phyloP scores from a whole-genome alignment of 331 rosid species.

The Rhamnella rubrinervis region DNA sequence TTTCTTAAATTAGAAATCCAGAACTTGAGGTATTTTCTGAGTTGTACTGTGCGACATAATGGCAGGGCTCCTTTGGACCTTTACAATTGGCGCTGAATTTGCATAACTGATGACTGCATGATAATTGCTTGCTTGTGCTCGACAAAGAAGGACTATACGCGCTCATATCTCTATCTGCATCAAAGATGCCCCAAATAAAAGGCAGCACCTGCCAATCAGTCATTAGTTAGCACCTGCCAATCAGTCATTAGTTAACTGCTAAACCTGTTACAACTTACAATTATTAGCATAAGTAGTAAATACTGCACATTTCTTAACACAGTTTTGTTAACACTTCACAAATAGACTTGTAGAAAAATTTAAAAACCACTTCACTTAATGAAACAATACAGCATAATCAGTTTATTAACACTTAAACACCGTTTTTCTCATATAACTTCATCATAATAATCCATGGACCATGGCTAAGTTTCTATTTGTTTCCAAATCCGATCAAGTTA shows the following conservation, averaged over 20 bases:
- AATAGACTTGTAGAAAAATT: neutral
- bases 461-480: no score
- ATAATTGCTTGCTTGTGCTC: slow-evolving; percentile 67
- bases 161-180: slow-evolving; percentile 94
- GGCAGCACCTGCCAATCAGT: slow-evolving; percentile 67
- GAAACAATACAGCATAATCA: no score
- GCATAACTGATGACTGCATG: slow-evolving; percentile 82
- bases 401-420: no score
- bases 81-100: slow-evolving; percentile 58
- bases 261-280: slow-evolving; percentile 51
- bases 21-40: slow-evolving; percentile 88
- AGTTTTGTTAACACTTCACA: neutral
- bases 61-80: slow-evolving; percentile 68
- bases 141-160: slow-evolving; percentile 83
- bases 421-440: no score
- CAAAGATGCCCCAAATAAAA: slow-evolving; percentile 82
- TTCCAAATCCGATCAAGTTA: no score
- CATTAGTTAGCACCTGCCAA: slow-evolving; percentile 99
- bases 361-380: no score
- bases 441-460: no score
- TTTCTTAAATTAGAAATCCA: slow-evolving; percentile 84
- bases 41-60: slow-evolving; percentile 55
- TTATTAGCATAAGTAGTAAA: slow-evolving; percentile 15
- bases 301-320: neutral
- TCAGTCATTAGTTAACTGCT: slow-evolving; percentile 83